Evolutionary conservation across 305 asterid genomes (phyloP), one percentile per base, ranked within the genome.

Genomic region (Fraxinus nigra): DNA sequence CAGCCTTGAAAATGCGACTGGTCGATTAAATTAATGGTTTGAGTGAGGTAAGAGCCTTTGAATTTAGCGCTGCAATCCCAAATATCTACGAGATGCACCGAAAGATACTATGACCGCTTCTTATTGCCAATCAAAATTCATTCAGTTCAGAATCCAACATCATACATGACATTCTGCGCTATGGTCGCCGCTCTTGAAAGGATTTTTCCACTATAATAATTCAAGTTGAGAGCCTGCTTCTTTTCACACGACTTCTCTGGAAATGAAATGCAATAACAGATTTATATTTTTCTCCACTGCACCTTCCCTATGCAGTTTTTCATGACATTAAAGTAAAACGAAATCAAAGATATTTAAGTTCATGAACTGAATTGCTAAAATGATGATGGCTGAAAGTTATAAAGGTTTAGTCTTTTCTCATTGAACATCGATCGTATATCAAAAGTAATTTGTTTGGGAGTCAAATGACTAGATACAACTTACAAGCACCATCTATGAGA

Each of bases 21-120:
- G n/a, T 54, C 34, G 16, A 10, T 63, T 63, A 59, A 9, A 22
- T 24, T 22, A 63, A 63, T 63, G 35, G 34, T 63, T 30, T 24
- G 72, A 9, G 72, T 24, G 72, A 63, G 34, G 72, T 63, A 63
- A 10, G 72, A 63, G 34, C 4, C 18, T 18, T 63, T 3, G 72
- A 63, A 24, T 24, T 63, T 10, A 26, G 34, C 14, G 72, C 72
- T 10, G 72, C 67, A 20, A 59, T 20, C 67, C 67, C 67, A 59
- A 59, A 59, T 18, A 67, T 26, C 74, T 13, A 67, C 1, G 74
- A 67, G 20, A 82, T 82, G 87, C 90, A 80, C 87, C 88, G 85
- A 87, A 82, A 80, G 85, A 63, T 35, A 1, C 1, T 43, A 46
- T 14, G 69, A 77, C 83, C 86, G 75, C 86, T 34, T 48, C 78